phyloP scores from a whole-genome alignment of 306 rosid species.

The Cyamopsis tetragonoloba region DNA sequence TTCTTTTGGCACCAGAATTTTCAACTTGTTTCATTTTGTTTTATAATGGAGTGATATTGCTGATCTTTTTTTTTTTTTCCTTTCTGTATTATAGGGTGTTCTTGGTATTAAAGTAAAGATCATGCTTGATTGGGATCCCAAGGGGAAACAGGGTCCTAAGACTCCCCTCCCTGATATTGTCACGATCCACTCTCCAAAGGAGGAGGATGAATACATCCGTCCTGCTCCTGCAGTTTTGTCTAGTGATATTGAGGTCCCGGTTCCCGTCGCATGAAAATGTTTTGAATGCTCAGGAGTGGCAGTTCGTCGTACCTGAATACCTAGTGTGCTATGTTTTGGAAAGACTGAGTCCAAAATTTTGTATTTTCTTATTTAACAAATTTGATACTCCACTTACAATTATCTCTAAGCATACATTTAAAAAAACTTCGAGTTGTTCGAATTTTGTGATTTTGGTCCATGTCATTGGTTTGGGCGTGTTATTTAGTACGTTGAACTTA shows the following conservation, averaged over 20 bases:
- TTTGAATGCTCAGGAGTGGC: neutral
- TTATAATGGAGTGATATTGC: neutral
- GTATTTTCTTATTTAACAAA: neutral
- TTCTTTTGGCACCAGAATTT: neutral
- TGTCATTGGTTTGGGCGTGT: neutral
- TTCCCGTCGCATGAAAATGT: neutral
- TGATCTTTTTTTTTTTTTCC: neutral
- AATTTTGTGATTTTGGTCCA: neutral
- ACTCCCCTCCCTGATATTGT: neutral
- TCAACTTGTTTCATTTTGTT: neutral
- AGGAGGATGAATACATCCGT: neutral
- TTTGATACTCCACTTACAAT: too few relatives aligned
- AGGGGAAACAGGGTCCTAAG: neutral
- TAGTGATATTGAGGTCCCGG: neutral
- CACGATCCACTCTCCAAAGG: neutral
- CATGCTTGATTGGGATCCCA: neutral
- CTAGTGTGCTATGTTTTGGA: neutral
- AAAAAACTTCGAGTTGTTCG: too few relatives aligned
- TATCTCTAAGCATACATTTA: too few relatives aligned
- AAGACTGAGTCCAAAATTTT: neutral
- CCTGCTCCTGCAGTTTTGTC: neutral
- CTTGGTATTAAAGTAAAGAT: neutral
- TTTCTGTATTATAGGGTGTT: neutral
- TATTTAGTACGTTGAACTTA: too few relatives aligned
- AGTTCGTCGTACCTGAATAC: neutral